Evolutionary conservation across 2,329 filamentous ascomycete genomes (phyloP).

Genomic region (Stachybotrys chartarum): DNA sequence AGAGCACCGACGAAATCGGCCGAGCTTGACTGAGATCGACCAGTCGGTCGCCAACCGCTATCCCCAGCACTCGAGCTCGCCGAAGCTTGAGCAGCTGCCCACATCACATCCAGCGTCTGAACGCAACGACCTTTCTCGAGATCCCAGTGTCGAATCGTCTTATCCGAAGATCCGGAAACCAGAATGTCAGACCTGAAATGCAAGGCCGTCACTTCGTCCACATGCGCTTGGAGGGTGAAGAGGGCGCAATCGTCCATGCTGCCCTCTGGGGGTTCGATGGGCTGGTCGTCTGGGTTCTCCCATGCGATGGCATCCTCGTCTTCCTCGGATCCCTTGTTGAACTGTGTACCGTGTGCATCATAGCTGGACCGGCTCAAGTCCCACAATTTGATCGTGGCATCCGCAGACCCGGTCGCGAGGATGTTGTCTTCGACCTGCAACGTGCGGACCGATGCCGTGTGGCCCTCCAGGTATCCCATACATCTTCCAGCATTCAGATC

Average conservation of each 20-base stretch:
- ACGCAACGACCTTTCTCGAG: constrained; percentile 94
- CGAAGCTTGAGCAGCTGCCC: constrained; percentile 88
- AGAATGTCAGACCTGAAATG: constrained; percentile 85
- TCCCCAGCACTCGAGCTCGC: constrained; percentile 57
- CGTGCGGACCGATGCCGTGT: constrained; percentile 86
- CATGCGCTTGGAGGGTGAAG: constrained; percentile 82
- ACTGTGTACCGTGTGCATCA: constrained; percentile 58
- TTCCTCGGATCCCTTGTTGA: constrained; percentile 50
- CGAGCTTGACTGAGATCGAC: constrained; percentile 51
- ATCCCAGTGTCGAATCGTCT: constrained; percentile 97
- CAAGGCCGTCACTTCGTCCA: constrained; percentile 89
- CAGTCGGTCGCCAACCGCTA: constrained; percentile 65
- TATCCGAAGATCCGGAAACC: constrained; percentile 93
- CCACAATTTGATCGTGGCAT: constrained; percentile 92
- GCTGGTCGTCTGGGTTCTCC: constrained; percentile 60
- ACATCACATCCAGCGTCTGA: constrained; percentile 94
- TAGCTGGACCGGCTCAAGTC: constrained; percentile 86
- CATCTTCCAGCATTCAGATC: constrained; percentile 90
- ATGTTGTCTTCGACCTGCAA: constrained; percentile 95
- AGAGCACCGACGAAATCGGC: constrained; percentile 92
- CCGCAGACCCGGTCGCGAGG: constrained; percentile 87
- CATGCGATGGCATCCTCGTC: constrained; percentile 66
- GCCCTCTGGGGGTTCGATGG: constrained; percentile 63
- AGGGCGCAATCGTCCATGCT: constrained; percentile 86
- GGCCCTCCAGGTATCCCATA: constrained; percentile 85